Conservation (phyloP, 139 green algal species). For the Chlamydomonas sphaeroides region DNA sequence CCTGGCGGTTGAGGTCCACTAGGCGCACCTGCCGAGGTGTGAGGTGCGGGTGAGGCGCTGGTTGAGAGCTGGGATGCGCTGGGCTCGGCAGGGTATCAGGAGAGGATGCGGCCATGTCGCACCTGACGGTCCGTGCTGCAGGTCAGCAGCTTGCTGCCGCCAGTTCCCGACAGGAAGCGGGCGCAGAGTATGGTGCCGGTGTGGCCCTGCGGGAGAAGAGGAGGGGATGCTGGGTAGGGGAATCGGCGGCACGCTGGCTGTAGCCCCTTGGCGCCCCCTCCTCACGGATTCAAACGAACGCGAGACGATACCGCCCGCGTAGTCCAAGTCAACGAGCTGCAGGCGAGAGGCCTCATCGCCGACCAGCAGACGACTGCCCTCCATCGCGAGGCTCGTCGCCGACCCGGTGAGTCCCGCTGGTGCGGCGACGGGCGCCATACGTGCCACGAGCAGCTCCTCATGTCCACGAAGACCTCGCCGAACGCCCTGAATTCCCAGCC, state of each 20-base stretch:
- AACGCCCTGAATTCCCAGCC: too few species aligned
- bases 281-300: not conserved
- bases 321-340: not conserved
- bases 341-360: not conserved
- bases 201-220: slow-evolving; percentile 1
- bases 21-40: slow-evolving; percentile 42
- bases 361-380: not conserved
- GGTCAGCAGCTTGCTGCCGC: not conserved
- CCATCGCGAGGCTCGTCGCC: too few species aligned
- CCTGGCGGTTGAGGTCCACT: slow-evolving; percentile 31
- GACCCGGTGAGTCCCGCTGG: too few species aligned
- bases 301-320: not conserved
- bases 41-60: too few species aligned
- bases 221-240: not conserved
- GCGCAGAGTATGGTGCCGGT: slow-evolving; percentile 8
- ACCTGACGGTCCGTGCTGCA: slow-evolving; percentile 30
- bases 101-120: not conserved
- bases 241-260: not conserved
- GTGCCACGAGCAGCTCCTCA: too few species aligned
- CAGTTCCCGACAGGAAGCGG: not conserved
- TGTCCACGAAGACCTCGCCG: too few species aligned
- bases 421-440: too few species aligned
- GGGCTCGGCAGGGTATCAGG: too few species aligned
- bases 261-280: not conserved
- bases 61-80: too few species aligned